Base-by-base conservation (phyloP, 2,329 filamentous ascomycete genomes). In the Penicillium sp. region DNA sequence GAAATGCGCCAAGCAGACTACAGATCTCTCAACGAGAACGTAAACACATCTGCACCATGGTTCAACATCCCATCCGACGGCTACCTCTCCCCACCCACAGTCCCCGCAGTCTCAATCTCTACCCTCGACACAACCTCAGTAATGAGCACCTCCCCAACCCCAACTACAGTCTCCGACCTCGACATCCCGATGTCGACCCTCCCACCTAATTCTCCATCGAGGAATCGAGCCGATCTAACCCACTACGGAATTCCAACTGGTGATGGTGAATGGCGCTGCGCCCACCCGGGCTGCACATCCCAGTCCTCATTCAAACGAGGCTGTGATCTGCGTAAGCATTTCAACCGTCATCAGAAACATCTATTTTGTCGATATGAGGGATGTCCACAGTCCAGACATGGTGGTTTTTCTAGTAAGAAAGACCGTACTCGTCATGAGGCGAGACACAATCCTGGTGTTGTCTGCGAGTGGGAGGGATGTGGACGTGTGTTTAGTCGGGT, bases 401-500 rank as follows among this genome's bases (percentile, higher is more conserved):
- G 82, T 31, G 84, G 84, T 0, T 87, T 87, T 67, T 85, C 83
- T 7, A 85, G 82, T 65, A 86, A 85, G 67, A 87, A 87, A 65
- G 84, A 87, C 60, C 80, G 84, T 21, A 81, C 82, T 26, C 74
- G 84, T 39, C 84, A 87, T 60, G 84, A 87, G 68, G 84, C 84
- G 44, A 86, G 85, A 67, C 84, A 87, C 68, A 85, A 85, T 60
- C 84, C 84, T 2, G 80, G 78, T n/a, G 81, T 87, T 51, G 65
- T 78, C 37, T 87, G 84, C 63, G 81, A 85, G 61, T 85, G 81
- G 80, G 76, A 79, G 29, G 82, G 79, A 7, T 87, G 84, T 68
- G 79, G 79, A 54, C 73, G 84, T 48, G 75, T 87, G 3, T 87
- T 87, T 67, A 85, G 82, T 68, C 77, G 84, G 31, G 81, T 85